These are phyloP conservation scores for Acaromyces ingoldii DNA, from an alignment of 1,284 basidiomycete genomes.

Conservation along the genomic window DNA sequence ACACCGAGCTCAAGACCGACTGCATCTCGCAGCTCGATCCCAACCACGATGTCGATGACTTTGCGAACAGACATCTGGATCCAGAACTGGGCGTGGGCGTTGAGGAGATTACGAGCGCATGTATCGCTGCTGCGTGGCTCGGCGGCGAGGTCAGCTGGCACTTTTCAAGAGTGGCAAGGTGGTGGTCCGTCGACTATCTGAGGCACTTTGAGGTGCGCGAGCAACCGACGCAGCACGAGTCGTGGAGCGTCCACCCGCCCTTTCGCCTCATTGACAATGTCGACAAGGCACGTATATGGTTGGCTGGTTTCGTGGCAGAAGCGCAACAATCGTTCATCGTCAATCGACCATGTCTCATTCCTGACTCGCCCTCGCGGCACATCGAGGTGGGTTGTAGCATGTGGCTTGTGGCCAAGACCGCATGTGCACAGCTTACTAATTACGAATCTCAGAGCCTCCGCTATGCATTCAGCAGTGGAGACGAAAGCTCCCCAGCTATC, in stretches of 20 bases:
- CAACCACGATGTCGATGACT: neutral
- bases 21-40: neutral
- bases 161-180: constrained; percentile 24
- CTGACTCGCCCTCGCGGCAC: constrained; percentile 28
- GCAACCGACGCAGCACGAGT: constrained; percentile 27
- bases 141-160: constrained; percentile 26
- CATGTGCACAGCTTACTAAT: too few relatives aligned
- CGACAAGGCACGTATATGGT: constrained; percentile 37
- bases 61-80: constrained; percentile 21
- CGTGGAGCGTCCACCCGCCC: constrained; percentile 35
- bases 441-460: too few relatives aligned
- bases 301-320: constrained; percentile 40
- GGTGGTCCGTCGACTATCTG: constrained; percentile 37
- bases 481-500: too few relatives aligned
- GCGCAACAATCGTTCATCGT: constrained; percentile 37
- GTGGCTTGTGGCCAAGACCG: too few relatives aligned
- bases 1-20: constrained; percentile 2
- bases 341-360: constrained; percentile 25
- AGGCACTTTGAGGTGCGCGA: constrained; percentile 40
- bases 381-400: constrained; percentile 33
- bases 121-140: constrained; percentile 36
- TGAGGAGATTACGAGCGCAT: constrained; percentile 44
- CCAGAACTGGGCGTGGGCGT: constrained; percentile 45
- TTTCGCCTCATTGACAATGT: constrained; percentile 40
- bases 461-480: too few relatives aligned